A percentile compares a stretch with the other conserved stretches of the same genome.
Conservation (phyloP, 192 early-diverging fungal genomes). For the Coemansia sp. region DNA sequence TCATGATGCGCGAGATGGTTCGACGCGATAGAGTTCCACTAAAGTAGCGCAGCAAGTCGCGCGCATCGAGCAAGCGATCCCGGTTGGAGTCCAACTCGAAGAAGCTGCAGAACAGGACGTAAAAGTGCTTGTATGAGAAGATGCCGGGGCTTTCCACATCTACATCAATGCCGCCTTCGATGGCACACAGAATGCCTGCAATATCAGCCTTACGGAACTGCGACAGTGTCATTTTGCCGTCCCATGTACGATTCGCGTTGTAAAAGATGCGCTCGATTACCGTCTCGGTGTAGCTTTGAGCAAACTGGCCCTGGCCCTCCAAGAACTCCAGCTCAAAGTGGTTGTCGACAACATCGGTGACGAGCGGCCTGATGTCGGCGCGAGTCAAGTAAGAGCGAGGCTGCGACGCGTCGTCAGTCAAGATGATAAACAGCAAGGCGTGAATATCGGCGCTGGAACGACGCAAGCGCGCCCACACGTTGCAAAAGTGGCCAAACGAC, state of each 20-base stretch:
- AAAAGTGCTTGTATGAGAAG: slow-evolving; percentile 98
- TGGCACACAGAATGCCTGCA: slow-evolving; percentile 61
- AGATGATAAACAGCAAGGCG: slow-evolving; percentile 64
- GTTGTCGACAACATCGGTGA: slow-evolving; percentile 83
- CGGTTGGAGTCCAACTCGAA: slow-evolving; percentile 93
- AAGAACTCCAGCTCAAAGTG: slow-evolving; percentile 91
- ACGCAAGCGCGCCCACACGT: slow-evolving; percentile 54
- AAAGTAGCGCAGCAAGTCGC: slow-evolving; percentile 77
- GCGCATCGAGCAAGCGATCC: slow-evolving; percentile 74
- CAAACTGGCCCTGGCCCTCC: slow-evolving; percentile 77
- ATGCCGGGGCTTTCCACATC: slow-evolving; percentile 71
- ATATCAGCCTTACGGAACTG: slow-evolving; percentile 77
- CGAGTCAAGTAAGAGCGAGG: slow-evolving; percentile 57
- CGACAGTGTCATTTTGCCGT: slow-evolving; percentile 73
- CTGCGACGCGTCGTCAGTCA: slow-evolving; percentile 54
- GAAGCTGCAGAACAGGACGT: slow-evolving; percentile 97
- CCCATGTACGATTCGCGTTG: slow-evolving; percentile 64
- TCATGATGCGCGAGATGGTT: slow-evolving; percentile 75
- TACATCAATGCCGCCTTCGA: slow-evolving; percentile 75
- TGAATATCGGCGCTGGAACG: slow-evolving; percentile 51
- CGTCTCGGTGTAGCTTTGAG: slow-evolving; percentile 88
- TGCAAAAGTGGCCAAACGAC: slow-evolving; percentile 26
- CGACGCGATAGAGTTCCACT: slow-evolving; percentile 69
- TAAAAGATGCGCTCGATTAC: slow-evolving; percentile 91
- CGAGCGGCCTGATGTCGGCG: slow-evolving; percentile 69